A percentile compares a stretch with the other conserved stretches of the same genome.
Evolutionary conservation across 2,329 filamentous ascomycete species (phyloP).

Genomic region (Rhinocladiella similis): DNA sequence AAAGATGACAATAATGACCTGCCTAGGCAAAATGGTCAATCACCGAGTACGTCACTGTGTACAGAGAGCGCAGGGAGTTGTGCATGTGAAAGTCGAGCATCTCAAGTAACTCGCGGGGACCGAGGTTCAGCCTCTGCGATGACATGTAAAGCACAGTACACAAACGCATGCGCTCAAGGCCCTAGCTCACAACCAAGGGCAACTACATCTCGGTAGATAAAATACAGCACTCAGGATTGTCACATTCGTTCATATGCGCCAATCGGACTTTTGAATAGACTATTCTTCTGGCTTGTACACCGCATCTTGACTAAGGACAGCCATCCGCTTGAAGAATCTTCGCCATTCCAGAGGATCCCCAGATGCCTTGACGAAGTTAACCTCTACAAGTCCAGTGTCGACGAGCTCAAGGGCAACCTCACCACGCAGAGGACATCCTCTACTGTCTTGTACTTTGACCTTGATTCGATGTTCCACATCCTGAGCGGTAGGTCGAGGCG

Average conservation of each 20-base stretch:
- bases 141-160: no score
- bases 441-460: constrained; percentile 67
- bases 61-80: no score
- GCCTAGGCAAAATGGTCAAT: no score
- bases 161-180: no score
- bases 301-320: constrained; percentile 80
- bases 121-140: neutral
- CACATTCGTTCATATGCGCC: neutral
- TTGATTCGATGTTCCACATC: constrained; percentile 64
- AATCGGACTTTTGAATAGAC: neutral
- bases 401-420: constrained; percentile 47
- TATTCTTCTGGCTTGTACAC: constrained; percentile 63
- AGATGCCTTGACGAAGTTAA: constrained; percentile 90
- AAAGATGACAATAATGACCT: no score
- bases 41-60: neutral
- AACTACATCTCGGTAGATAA: no score
- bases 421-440: constrained; percentile 45
- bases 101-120: neutral
- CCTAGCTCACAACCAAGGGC: no score
- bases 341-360: constrained; percentile 97
- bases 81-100: constrained; percentile 18
- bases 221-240: no score
- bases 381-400: constrained; percentile 69
- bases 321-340: constrained; percentile 94
- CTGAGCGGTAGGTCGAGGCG: constrained; percentile 43